Conservation (phyloP, 2,329 filamentous ascomycete species). For the Pseudogymnoascus sp. region DNA sequence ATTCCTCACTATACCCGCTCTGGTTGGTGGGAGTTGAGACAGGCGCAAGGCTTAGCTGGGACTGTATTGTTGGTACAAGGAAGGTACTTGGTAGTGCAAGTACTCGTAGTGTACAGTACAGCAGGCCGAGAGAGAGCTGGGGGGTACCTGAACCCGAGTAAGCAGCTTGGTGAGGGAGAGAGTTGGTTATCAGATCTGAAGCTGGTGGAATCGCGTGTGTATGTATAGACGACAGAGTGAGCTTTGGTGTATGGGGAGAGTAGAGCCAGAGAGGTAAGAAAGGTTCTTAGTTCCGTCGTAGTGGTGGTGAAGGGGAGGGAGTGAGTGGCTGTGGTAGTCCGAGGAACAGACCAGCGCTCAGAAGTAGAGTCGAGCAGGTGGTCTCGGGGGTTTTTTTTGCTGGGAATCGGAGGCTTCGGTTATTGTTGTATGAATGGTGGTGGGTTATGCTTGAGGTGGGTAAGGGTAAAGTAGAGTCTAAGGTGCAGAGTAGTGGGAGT, state of each 20-base stretch:
- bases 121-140: not conserved
- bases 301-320: not conserved
- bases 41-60: not conserved
- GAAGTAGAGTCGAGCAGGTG: not conserved
- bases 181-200: not conserved
- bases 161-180: not conserved
- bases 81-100: not conserved
- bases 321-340: not conserved
- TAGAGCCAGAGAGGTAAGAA: not conserved
- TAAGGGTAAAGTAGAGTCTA: not conserved
- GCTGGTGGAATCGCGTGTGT: not conserved
- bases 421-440: not conserved
- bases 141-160: not conserved
- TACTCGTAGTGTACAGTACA: not conserved
- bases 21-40: slow-evolving; percentile 1
- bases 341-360: not conserved
- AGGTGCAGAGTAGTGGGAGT: too few relatives aligned
- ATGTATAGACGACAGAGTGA: not conserved
- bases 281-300: not conserved
- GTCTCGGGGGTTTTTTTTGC: not conserved
- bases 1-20: not conserved
- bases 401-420: not conserved
- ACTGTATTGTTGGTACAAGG: not conserved
- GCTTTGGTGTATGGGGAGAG: not conserved
- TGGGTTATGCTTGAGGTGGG: not conserved